phyloP scores from a whole-genome alignment of 768 basidiomycete genomes.

The Amanita muscaria region DNA sequence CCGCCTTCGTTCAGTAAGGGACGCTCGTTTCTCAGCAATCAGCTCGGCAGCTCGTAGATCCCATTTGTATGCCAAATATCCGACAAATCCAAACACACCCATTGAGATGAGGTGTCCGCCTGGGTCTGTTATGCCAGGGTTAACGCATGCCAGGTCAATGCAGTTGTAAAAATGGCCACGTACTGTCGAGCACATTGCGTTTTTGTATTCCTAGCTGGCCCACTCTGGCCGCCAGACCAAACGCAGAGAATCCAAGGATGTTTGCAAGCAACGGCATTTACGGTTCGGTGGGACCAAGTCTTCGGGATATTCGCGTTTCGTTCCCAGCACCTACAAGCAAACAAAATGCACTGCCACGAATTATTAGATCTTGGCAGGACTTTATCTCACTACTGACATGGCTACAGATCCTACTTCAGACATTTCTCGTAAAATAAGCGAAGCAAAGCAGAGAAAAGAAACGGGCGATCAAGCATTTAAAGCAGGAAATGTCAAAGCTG shows the following conservation, averaged over 20 bases:
- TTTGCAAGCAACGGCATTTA: slow-evolving; percentile 59
- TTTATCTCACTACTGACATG: not conserved
- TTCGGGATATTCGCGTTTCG: no score
- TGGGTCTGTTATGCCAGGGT: slow-evolving; percentile 51
- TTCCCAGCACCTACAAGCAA: slow-evolving; percentile 20
- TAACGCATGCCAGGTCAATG: slow-evolving; percentile 3
- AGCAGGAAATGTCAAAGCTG: slow-evolving; percentile 48
- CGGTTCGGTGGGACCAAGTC: no score
- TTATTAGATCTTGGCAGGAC: not conserved
- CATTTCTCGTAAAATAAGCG: slow-evolving; percentile 42
- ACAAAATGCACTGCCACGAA: slow-evolving; percentile 20
- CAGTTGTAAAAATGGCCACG: slow-evolving; percentile 23
- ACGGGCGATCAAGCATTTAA: slow-evolving; percentile 63
- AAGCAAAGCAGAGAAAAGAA: slow-evolving; percentile 61
- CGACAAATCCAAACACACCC: slow-evolving; percentile 59
- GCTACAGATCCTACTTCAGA: slow-evolving; percentile 10
- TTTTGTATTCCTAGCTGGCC: slow-evolving; percentile 85
- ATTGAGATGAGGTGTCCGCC: slow-evolving; percentile 63
- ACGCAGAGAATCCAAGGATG: slow-evolving; percentile 68
- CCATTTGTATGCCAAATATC: slow-evolving; percentile 69
- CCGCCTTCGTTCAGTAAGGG: slow-evolving; percentile 46
- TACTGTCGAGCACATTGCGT: slow-evolving; percentile 72
- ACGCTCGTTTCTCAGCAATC: slow-evolving; percentile 51
- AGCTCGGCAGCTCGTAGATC: slow-evolving; percentile 54
- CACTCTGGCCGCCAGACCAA: slow-evolving; percentile 76